phyloP scores from a whole-genome alignment of 768 basidiomycete genomes.

The Pilatotrama ljubarskyi region DNA sequence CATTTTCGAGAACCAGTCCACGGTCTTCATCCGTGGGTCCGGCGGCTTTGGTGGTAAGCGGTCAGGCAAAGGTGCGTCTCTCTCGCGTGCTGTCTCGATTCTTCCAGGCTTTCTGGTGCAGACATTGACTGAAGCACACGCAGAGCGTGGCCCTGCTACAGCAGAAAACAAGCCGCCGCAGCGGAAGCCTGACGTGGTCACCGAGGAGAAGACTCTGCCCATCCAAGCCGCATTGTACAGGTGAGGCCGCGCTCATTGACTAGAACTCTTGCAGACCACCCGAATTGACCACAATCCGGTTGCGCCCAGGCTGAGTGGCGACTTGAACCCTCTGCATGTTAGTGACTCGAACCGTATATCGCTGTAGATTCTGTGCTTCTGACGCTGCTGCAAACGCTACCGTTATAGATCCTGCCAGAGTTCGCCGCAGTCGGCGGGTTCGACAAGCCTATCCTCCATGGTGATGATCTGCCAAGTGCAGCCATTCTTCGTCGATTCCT shows the following conservation, averaged over 20 bases:
- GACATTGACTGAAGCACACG: neutral
- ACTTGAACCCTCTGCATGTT: constrained; percentile 88
- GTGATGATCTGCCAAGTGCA: constrained; percentile 28
- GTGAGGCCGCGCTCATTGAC: constrained; percentile 38
- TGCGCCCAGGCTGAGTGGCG: constrained; percentile 78
- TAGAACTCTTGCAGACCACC: neutral
- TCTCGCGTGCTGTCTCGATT: neutral
- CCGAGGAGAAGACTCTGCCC: constrained; percentile 84
- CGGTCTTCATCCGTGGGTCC: constrained; percentile 87
- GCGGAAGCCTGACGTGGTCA: constrained; percentile 78
- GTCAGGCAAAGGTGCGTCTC: constrained; percentile 65
- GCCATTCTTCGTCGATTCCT: neutral
- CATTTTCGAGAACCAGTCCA: constrained; percentile 91
- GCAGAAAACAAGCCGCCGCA: constrained; percentile 80
- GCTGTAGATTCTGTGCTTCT: neutral
- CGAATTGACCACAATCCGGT: constrained; percentile 2
- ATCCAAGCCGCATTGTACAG: constrained; percentile 92
- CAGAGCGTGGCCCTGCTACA: constrained; percentile 89
- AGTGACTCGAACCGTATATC: constrained; percentile 26
- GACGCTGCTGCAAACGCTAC: neutral
- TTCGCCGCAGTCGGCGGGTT: constrained; percentile 97
- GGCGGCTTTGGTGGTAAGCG: constrained; percentile 98
- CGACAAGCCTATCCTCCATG: constrained; percentile 85
- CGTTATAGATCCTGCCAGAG: constrained; percentile 78
- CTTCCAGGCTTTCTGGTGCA: neutral